Evolutionary conservation across 176 grass and related monocot genomes (phyloP).

Genomic region (Secale cereale): DNA sequence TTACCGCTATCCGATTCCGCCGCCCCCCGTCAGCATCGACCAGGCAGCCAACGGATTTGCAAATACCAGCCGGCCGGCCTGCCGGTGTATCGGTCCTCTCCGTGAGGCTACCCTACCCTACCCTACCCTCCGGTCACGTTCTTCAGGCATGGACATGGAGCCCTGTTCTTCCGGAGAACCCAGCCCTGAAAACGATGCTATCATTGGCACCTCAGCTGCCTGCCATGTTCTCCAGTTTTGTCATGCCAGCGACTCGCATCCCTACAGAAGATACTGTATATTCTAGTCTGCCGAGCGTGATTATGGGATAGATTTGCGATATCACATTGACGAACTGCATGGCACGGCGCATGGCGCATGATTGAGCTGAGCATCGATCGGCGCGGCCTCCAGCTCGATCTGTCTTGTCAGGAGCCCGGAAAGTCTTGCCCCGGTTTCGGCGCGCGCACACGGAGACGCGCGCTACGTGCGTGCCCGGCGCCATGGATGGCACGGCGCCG

Average conservation of each 20-base stretch:
- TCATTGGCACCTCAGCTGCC: too few relatives aligned
- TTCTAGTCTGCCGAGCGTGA: background rate
- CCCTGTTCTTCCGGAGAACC: too few relatives aligned
- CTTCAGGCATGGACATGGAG: too few relatives aligned
- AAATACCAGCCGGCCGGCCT: background rate
- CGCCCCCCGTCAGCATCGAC: background rate
- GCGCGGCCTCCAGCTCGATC: background rate
- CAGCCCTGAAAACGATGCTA: too few relatives aligned
- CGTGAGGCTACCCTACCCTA: background rate
- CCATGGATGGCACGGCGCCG: background rate
- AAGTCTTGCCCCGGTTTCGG: conserved; percentile 13
- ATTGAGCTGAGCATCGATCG: background rate
- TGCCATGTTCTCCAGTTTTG: too few relatives aligned
- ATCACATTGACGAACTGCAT: background rate
- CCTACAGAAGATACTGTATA: background rate
- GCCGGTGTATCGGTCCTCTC: background rate
- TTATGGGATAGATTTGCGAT: background rate
- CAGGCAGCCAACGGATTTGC: conserved; percentile 19
- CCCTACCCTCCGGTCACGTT: too few relatives aligned
- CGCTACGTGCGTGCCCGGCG: background rate
- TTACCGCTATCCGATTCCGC: background rate
- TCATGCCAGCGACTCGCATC: background rate
- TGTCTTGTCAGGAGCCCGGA: background rate
- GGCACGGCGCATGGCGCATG: background rate
- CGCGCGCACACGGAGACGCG: conserved; percentile 5